These are phyloP conservation scores for Ophiostoma ulmi DNA, from an alignment of 2,329 filamentous ascomycete genomes.

Conservation along the genomic window DNA sequence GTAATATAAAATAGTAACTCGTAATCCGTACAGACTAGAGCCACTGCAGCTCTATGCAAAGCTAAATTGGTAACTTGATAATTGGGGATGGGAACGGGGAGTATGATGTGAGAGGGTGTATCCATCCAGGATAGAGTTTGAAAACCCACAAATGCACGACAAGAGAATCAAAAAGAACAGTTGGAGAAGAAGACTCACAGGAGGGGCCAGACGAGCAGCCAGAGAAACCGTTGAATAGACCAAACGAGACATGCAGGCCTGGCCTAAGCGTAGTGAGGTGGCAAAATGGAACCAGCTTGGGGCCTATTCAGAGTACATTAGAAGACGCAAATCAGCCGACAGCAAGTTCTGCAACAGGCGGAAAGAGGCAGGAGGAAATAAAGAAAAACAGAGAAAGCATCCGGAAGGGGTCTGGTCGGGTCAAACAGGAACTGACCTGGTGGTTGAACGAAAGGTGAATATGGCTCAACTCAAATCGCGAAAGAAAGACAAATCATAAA, in stretches of 20 bases:
- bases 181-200: background rate
- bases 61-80: slow-evolving; percentile 7
- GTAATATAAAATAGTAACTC: background rate
- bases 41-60: slow-evolving; percentile 17
- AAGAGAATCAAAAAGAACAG: slow-evolving; percentile 5
- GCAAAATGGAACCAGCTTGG: slow-evolving; percentile 34
- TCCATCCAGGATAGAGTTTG: slow-evolving; percentile 8
- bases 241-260: slow-evolving; percentile 35
- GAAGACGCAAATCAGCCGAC: slow-evolving; percentile 29
- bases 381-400: background rate
- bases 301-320: slow-evolving; percentile 38
- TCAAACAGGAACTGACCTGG: background rate
- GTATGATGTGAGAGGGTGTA: slow-evolving; percentile 17
- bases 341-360: slow-evolving; percentile 7
- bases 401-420: background rate
- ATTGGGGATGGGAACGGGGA: slow-evolving; percentile 14
- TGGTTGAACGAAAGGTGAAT: background rate
- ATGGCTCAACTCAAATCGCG: background rate
- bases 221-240: slow-evolving; percentile 24
- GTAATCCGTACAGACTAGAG: background rate
- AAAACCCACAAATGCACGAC: slow-evolving; percentile 2
- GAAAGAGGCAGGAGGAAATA: background rate
- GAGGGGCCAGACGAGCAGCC: slow-evolving; percentile 1
- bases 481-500: background rate
- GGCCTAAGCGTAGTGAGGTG: slow-evolving; percentile 41